Evolutionary conservation across 108 stramenopile species (phyloP).

Genomic region (Cyclotella choctawhatcheeana): DNA sequence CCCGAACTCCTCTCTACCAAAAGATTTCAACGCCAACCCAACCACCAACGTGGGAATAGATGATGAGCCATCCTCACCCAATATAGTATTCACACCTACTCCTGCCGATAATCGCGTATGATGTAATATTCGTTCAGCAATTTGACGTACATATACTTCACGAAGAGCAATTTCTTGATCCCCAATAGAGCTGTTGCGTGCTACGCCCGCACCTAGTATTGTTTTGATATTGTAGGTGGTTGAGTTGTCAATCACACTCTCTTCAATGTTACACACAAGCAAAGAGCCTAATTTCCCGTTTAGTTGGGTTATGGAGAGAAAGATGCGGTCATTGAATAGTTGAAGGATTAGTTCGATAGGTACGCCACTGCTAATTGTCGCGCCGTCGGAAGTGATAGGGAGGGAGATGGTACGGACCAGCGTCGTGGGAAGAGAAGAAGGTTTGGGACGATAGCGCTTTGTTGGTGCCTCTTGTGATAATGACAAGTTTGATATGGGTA

Average conservation of each 20-base stretch:
- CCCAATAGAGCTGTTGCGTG: conserved; percentile 1
- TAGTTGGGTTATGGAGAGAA: conserved; percentile 46
- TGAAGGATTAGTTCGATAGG: conserved; percentile 33
- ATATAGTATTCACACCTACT: conserved; percentile 24
- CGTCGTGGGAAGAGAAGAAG: conserved; percentile 41
- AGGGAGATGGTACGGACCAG: conserved; percentile 28
- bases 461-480: background rate
- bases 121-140: conserved; percentile 33
- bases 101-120: conserved; percentile 32
- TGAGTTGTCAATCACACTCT: conserved; percentile 50
- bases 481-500: conserved; percentile 1
- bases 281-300: conserved; percentile 45
- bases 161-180: conserved; percentile 27
- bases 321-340: conserved; percentile 47
- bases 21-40: conserved; percentile 32
- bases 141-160: conserved; percentile 40
- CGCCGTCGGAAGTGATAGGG: conserved; percentile 6
- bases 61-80: conserved; percentile 33
- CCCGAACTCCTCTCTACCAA: conserved; percentile 32
- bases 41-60: conserved; percentile 39
- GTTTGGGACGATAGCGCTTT: conserved; percentile 18
- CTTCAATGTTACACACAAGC: conserved; percentile 43
- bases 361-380: background rate
- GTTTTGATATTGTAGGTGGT: conserved; percentile 48
- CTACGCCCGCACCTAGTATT: conserved; percentile 33